Percentiles rank a stretch among this genome's conserved stretches.
phyloP scores from a whole-genome alignment of 805 yeast genomes.

The Tetrapisispora pingtungensis region DNA sequence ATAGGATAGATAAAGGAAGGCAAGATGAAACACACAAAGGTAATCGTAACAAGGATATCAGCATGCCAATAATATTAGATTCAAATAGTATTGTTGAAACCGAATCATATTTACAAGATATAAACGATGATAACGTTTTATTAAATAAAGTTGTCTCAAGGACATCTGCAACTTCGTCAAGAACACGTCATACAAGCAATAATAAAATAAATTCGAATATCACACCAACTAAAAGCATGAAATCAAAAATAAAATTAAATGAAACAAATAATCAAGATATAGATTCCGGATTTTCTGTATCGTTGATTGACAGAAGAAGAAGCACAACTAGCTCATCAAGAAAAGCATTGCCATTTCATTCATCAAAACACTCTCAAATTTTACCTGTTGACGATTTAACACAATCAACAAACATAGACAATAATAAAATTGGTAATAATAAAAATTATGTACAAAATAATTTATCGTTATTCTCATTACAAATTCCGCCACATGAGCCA shows the following conservation, averaged over 20 bases:
- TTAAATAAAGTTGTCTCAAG: constrained; percentile 27
- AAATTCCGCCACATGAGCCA: background rate
- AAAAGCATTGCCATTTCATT: constrained; percentile 25
- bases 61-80: constrained; percentile 1
- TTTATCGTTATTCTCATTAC: constrained; percentile 10
- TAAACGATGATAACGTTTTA: constrained; percentile 28
- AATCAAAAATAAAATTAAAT: background rate
- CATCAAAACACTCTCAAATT: constrained; percentile 29
- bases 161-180: constrained; percentile 4
- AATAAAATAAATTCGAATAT: background rate
- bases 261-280: background rate
- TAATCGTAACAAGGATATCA: background rate
- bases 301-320: background rate
- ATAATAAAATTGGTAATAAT: background rate
- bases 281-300: background rate
- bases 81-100: constrained; percentile 19
- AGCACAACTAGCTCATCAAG: constrained; percentile 18
- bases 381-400: constrained; percentile 20
- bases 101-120: constrained; percentile 31
- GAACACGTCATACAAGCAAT: background rate
- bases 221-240: background rate
- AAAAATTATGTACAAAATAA: background rate
- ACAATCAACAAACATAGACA: background rate
- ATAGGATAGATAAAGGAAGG: background rate
- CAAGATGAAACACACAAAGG: background rate